Evolutionary conservation across 495 filamentous ascomycete genomes (phyloP).

Genomic region (Gamarada debralockiae): DNA sequence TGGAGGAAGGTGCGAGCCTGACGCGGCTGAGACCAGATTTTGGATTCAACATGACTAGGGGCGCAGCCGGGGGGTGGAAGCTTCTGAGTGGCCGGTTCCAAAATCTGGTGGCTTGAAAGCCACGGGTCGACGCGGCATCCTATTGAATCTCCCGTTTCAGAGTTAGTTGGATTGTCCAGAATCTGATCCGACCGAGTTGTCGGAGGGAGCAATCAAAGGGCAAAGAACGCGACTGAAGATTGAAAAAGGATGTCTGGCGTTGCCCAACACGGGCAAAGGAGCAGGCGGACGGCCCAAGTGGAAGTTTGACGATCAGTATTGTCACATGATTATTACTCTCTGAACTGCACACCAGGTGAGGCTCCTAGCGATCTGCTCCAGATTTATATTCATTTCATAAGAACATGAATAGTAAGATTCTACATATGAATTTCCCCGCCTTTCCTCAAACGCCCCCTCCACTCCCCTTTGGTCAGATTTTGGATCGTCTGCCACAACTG

Average conservation of each 20-base stretch:
- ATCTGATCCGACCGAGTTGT: constrained; percentile 5
- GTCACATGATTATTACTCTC: constrained; percentile 5
- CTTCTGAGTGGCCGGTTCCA: not conserved
- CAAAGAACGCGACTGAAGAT: not conserved
- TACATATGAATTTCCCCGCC: not conserved
- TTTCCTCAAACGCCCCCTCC: not conserved
- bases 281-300: not conserved
- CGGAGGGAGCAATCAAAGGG: not conserved
- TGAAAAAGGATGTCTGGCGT: not conserved
- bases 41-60: constrained; percentile 6
- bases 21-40: constrained; percentile 1
- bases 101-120: constrained; percentile 4
- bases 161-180: constrained; percentile 4
- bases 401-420: not conserved
- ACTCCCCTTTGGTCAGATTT: not conserved
- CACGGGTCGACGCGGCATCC: not conserved
- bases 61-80: not conserved
- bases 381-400: not conserved
- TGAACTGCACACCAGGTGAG: not conserved
- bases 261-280: not conserved
- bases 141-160: not conserved
- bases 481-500: not conserved
- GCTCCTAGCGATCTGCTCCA: not conserved
- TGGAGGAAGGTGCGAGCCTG: constrained; percentile 1
- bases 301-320: not conserved